These are phyloP conservation scores for Rutstroemia sp. DNA, from an alignment of 2,329 filamentous ascomycete species.

Conservation along the genomic window DNA sequence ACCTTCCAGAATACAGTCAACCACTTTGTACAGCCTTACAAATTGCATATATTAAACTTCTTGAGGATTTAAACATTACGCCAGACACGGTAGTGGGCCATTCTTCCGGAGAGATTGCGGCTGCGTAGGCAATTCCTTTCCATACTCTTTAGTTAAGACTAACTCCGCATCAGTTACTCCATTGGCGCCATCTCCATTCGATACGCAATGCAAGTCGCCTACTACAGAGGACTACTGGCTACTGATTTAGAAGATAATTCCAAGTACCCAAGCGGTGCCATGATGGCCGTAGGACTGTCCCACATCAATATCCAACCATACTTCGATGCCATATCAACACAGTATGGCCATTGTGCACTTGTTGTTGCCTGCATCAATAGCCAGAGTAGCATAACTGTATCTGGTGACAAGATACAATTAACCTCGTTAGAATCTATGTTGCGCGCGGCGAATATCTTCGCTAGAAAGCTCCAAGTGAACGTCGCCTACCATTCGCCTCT, in stretches of 20 bases:
- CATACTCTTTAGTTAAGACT: background rate
- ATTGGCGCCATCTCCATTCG: constrained; percentile 16
- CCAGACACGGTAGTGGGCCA: constrained; percentile 22
- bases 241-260: constrained; percentile 6
- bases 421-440: constrained; percentile 1
- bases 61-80: constrained; percentile 12
- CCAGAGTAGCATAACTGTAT: background rate
- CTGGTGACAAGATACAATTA: background rate
- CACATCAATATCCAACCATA: background rate
- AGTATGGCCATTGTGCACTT: background rate
- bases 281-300: constrained; percentile 42
- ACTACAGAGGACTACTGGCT: constrained; percentile 11
- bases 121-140: constrained; percentile 20
- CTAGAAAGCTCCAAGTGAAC: too few species aligned
- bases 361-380: background rate
- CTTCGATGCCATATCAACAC: background rate
- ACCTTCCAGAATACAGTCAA: constrained; percentile 12
- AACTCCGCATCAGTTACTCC: constrained; percentile 17
- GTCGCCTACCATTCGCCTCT: too few species aligned
- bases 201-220: constrained; percentile 10
- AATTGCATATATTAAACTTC: constrained; percentile 19
- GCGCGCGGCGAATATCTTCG: too few species aligned
- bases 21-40: constrained; percentile 19
- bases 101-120: constrained; percentile 29
- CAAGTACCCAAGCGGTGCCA: constrained; percentile 32